A percentile compares a stretch with the other conserved stretches of the same genome.
Evolutionary conservation across 1,139 yeast genomes (phyloP).

Genomic region (Geotrichum reessii): DNA sequence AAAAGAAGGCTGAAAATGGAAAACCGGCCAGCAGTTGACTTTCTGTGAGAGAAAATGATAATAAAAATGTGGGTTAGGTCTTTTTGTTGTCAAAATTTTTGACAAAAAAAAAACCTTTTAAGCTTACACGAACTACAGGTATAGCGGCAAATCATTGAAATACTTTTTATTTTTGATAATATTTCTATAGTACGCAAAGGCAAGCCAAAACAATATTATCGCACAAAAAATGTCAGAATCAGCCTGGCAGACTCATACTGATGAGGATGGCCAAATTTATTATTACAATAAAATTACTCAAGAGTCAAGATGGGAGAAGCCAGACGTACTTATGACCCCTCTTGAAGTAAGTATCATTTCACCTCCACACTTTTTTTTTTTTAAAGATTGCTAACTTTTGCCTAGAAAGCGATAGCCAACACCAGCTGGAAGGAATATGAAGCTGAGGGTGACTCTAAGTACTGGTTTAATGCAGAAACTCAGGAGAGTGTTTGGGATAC

Average conservation of each 20-base stretch:
- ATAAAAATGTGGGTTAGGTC: not conserved
- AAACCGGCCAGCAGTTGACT: not conserved
- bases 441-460: slow-evolving; percentile 65
- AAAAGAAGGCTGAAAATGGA: not conserved
- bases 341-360: slow-evolving; percentile 15
- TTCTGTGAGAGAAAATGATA: not conserved
- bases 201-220: not conserved
- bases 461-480: slow-evolving; percentile 64
- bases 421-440: slow-evolving; percentile 57
- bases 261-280: slow-evolving; percentile 63
- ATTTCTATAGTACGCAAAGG: not conserved
- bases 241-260: slow-evolving; percentile 60
- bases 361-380: not conserved
- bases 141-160: not conserved
- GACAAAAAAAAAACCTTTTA: not conserved
- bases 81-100: not conserved
- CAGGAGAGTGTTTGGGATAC: slow-evolving; percentile 76
- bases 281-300: slow-evolving; percentile 63
- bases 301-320: slow-evolving; percentile 79
- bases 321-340: slow-evolving; percentile 45
- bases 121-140: not conserved
- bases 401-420: slow-evolving; percentile 35
- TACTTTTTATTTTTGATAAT: no score
- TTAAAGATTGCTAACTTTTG: not conserved
- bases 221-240: slow-evolving; percentile 12